Evolutionary conservation across 257 asterid species (phyloP).

Genomic region (Solanum tarijense): DNA sequence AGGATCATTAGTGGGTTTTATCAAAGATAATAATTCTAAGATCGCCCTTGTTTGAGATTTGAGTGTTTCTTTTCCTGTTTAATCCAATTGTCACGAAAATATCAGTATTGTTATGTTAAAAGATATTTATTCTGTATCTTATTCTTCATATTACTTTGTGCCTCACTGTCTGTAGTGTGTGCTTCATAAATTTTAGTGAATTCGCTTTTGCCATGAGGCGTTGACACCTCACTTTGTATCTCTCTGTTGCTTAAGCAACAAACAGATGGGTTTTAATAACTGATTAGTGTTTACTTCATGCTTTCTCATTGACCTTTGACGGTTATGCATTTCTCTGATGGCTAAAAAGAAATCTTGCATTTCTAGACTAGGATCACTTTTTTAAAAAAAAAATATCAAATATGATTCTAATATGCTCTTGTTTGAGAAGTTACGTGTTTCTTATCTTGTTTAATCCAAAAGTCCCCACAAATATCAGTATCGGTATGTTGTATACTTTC

Average conservation of each 20-base stretch:
- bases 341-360: background rate
- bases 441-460: background rate
- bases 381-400: background rate
- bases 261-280: background rate
- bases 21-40: background rate
- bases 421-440: background rate
- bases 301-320: background rate
- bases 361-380: background rate
- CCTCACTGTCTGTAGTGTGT: background rate
- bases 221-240: background rate
- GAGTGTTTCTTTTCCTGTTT: background rate
- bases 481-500: background rate
- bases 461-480: background rate
- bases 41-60: background rate
- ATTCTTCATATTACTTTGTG: background rate
- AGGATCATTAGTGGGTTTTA: background rate
- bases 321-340: background rate
- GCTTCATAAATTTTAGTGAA: background rate
- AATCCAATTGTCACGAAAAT: background rate
- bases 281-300: background rate
- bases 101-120: background rate
- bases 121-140: background rate
- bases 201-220: background rate
- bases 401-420: background rate
- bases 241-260: background rate